Percentiles rank a stretch among this genome's conserved stretches.
These are phyloP conservation scores for Mycena rosella DNA, from an alignment of 768 basidiomycete species.

Conservation along the genomic window DNA sequence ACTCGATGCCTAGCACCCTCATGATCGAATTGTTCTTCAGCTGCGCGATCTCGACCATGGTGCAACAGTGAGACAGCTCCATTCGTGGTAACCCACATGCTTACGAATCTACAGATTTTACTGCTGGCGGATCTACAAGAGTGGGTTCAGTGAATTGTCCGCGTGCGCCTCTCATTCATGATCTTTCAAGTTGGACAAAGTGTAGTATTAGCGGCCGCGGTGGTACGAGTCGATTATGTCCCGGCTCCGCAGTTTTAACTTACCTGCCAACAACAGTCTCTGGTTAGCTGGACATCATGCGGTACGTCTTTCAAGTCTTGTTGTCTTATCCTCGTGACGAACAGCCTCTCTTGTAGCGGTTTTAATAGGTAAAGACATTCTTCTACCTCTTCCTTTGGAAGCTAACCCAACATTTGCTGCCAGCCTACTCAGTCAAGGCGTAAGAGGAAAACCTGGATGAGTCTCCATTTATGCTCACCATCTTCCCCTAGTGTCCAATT, in stretches of 20 bases:
- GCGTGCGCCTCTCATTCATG: neutral
- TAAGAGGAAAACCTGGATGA: neutral
- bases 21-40: constrained; percentile 39
- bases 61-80: constrained; percentile 29
- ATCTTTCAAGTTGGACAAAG: constrained; percentile 32
- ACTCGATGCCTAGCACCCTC: constrained; percentile 23
- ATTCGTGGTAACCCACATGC: neutral
- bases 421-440: constrained; percentile 34
- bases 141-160: neutral
- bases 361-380: neutral
- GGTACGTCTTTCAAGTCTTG: constrained; percentile 3
- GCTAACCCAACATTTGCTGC: neutral
- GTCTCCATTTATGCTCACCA: neutral
- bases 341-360: neutral
- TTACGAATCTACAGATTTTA: constrained; percentile 26
- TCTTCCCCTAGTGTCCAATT: constrained; percentile 20
- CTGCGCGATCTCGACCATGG: constrained; percentile 34
- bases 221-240: constrained; percentile 4
- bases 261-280: constrained; percentile 15
- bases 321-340: neutral
- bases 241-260: neutral
- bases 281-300: constrained; percentile 35
- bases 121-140: constrained; percentile 36
- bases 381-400: neutral
- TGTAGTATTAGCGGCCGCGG: constrained; percentile 8